A percentile compares a stretch with the other conserved stretches of the same genome.
These are phyloP conservation scores for Fusarium fracticaudum DNA, from an alignment of 2,329 filamentous ascomycete species.

Conservation along the genomic window DNA sequence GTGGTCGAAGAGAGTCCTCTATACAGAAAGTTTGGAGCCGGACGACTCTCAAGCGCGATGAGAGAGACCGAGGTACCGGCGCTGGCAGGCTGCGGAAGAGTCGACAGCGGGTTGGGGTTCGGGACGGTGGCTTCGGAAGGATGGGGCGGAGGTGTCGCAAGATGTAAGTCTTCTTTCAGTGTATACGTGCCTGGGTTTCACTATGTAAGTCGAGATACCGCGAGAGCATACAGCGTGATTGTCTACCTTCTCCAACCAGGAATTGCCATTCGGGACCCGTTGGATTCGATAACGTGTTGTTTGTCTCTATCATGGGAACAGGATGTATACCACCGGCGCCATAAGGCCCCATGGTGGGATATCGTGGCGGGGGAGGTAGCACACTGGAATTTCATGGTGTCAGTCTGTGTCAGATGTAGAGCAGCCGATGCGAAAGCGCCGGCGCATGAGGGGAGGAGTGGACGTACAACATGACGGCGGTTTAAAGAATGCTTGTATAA, in stretches of 20 bases:
- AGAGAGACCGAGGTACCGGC: constrained; percentile 86
- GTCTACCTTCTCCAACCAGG: constrained; percentile 86
- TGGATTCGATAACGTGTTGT: constrained; percentile 85
- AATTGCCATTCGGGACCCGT: constrained; percentile 87
- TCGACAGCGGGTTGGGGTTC: constrained; percentile 92
- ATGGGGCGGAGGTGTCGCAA: constrained; percentile 94
- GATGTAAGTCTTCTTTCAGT: constrained; percentile 87
- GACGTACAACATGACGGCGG: constrained; percentile 42
- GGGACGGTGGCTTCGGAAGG: constrained; percentile 89
- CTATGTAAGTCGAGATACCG: constrained; percentile 21
- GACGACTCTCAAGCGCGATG: constrained; percentile 73
- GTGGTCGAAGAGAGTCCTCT: constrained; percentile 63
- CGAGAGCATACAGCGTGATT: not conserved
- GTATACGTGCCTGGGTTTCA: constrained; percentile 78
- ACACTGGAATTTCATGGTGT: constrained; percentile 64
- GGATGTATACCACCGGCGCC: constrained; percentile 74
- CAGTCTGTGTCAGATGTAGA: constrained; percentile 31
- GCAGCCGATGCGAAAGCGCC: not conserved
- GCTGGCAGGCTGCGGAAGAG: constrained; percentile 83
- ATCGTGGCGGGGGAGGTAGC: constrained; percentile 86
- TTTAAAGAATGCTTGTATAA: not conserved
- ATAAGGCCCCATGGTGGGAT: constrained; percentile 78
- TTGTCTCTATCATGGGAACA: constrained; percentile 87
- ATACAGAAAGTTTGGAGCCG: constrained; percentile 63
- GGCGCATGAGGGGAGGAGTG: not conserved